Conservation (phyloP, 495 filamentous ascomycete genomes). For the Penicillium odoratum region DNA sequence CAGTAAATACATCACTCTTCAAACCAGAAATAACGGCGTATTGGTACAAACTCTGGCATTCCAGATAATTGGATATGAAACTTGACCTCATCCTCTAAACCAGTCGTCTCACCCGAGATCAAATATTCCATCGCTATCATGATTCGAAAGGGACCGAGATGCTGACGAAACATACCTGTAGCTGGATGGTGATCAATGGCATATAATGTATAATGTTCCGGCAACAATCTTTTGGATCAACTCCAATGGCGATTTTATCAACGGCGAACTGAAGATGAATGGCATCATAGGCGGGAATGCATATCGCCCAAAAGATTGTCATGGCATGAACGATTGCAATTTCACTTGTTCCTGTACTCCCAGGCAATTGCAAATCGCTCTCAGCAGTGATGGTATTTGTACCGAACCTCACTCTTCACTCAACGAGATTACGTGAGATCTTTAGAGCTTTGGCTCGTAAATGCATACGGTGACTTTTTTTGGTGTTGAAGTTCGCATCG, state of each 20-base stretch:
- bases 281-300: conserved; percentile 1
- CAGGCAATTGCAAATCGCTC: conserved; percentile 1
- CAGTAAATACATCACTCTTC: background rate
- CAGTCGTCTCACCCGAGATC: background rate
- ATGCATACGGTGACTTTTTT: background rate
- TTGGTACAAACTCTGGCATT: background rate
- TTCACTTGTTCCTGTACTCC: background rate
- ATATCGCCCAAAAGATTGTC: conserved; percentile 12
- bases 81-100: background rate
- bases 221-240: conserved; percentile 5
- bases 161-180: conserved; percentile 12
- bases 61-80: background rate
- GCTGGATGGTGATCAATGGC: conserved; percentile 7
- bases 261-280: background rate
- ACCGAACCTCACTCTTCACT: conserved; percentile 4
- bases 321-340: conserved; percentile 6
- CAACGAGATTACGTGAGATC: background rate
- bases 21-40: background rate
- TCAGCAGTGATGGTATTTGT: background rate
- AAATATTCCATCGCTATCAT: background rate
- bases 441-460: background rate
- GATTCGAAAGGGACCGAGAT: conserved; percentile 11
- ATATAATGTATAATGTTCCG: conserved; percentile 10
- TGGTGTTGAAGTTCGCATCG: background rate
- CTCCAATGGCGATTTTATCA: background rate